Evolutionary conservation across 1,284 basidiomycete species (phyloP).

Genomic region (Leccinum subspadiceum): DNA sequence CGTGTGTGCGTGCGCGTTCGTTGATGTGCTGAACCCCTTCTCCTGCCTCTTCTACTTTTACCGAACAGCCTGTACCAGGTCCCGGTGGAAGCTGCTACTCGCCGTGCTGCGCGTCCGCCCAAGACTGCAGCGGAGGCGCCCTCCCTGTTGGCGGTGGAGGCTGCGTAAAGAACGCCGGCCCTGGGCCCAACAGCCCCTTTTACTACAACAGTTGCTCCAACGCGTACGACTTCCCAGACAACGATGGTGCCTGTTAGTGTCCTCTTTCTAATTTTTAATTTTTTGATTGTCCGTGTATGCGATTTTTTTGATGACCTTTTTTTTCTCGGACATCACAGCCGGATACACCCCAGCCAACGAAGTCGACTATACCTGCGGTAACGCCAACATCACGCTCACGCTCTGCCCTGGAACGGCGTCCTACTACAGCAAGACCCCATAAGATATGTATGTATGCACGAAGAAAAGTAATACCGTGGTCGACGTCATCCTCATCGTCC

Average conservation of each 20-base stretch:
- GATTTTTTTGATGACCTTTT: not conserved
- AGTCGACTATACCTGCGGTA: constrained; percentile 23
- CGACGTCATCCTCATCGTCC: not conserved
- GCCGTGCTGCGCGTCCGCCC: constrained; percentile 19
- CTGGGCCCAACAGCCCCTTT: constrained; percentile 23
- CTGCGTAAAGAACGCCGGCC: constrained; percentile 21
- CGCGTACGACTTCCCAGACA: constrained; percentile 24
- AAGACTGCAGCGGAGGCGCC: constrained; percentile 20
- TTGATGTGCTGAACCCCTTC: not conserved
- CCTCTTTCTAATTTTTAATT: not conserved
- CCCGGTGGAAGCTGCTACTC: constrained; percentile 24
- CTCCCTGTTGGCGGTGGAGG: constrained; percentile 25
- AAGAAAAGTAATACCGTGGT: not conserved
- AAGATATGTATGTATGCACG: not conserved
- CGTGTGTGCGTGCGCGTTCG: not conserved
- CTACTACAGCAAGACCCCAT: constrained; percentile 1
- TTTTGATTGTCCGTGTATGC: not conserved
- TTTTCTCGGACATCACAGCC: not conserved
- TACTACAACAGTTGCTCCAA: constrained; percentile 24
- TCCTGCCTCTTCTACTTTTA: not conserved
- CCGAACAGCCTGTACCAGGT: constrained; percentile 22
- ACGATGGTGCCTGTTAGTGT: constrained; percentile 19
- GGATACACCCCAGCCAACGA: constrained; percentile 20
- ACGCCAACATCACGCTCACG: constrained; percentile 21
- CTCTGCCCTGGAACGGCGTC: constrained; percentile 26